Base-by-base conservation (phyloP, 345 rosid species). In the Sonneratia alba region DNA sequence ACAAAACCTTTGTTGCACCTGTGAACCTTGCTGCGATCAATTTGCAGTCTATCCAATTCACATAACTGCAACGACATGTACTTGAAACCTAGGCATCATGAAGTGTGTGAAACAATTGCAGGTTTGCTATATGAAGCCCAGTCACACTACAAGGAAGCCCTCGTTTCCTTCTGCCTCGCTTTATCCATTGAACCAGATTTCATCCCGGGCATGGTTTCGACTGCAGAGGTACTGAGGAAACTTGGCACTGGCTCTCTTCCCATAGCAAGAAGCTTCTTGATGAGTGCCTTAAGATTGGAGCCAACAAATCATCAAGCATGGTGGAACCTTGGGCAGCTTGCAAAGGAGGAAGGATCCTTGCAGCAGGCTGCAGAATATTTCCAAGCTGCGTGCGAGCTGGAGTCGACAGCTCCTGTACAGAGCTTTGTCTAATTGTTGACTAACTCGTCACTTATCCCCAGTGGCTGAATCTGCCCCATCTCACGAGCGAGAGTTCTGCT, bases 321-420 rank as follows among this genome's bases (percentile, higher is more conserved):
- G 97, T 83, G 85, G 87, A 86, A 88, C 77, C 90, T 95, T 22
- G 99, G 96, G 47, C 69, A 79, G 70, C 85, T 94, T 76, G 83
- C 92, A 69, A 91, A 88, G 78, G 80, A 65, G 88, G 95, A 95
- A 81, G 99, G 98, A 73, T 84, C 84, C 4, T 69, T 85, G 36
- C 86, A 83, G 53, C 92, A 86, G 82, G 98, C 98, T 24, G 96
- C 96, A 38, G 97, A 95, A 37, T 95, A 78, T 79, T 90, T 87
- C 78, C 96, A 95, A 79, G 98, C 98, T 67, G 96, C 99, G 6
- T 86, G 88, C 77, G 97, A 95, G 72, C 92, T 95, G 49, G 72
- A 86, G 77, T 75, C 81, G 36, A 86, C 97, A 2, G 91, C 97
- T 71, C 96, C 98, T 15, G 87, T 89, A 59, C 87, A 89, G 71